Percentiles rank a stretch among this genome's conserved stretches.
phyloP scores from a whole-genome alignment of 23 red algal genomes.

The Agarophyton chilense region DNA sequence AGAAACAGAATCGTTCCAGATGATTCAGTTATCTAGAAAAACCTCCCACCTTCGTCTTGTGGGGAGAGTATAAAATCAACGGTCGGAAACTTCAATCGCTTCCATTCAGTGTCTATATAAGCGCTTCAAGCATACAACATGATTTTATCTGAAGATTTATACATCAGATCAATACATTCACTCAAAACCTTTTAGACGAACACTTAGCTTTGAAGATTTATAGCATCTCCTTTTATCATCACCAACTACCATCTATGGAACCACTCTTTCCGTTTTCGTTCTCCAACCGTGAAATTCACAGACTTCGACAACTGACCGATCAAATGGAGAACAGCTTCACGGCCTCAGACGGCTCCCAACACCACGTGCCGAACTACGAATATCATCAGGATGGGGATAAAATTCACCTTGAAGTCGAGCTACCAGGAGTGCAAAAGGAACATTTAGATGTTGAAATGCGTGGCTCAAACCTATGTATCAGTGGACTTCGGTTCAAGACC shows the following conservation, averaged over 20 bases:
- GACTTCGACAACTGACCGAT: neutral
- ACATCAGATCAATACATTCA: no score
- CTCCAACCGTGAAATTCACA: neutral
- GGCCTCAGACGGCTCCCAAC: neutral
- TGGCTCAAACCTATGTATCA: neutral
- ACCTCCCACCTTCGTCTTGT: no score
- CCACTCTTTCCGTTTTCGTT: constrained; percentile 1
- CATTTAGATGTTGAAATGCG: neutral
- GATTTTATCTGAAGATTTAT: no score
- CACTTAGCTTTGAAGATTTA: no score
- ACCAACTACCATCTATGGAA: neutral
- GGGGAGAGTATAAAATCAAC: no score
- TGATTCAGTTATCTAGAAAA: no score
- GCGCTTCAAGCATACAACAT: no score
- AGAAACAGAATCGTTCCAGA: no score
- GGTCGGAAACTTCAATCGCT: no score
- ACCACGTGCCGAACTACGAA: constrained; percentile 9
- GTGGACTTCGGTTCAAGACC: neutral
- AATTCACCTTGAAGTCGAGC: neutral
- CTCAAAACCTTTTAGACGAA: no score
- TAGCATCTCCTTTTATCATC: no score
- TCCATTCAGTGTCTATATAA: no score
- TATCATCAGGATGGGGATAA: neutral
- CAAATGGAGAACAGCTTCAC: neutral
- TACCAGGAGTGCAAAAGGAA: constrained; percentile 7